Conservation (phyloP, 2,329 filamentous ascomycete species). For the Alternaria rosae region DNA sequence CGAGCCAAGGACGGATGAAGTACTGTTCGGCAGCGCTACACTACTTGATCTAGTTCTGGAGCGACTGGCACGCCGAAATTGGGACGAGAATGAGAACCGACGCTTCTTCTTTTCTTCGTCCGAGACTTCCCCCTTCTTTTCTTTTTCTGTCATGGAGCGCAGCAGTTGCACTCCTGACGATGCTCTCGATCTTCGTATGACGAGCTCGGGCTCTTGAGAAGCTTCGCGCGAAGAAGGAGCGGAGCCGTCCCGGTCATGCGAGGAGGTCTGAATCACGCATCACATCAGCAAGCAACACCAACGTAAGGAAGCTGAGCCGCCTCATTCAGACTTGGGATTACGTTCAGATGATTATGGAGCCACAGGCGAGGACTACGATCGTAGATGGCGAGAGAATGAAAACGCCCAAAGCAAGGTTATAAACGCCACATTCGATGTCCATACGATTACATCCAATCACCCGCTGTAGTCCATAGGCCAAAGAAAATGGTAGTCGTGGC, state of each 20-base stretch:
- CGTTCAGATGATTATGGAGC: constrained; percentile 40
- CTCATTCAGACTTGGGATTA: constrained; percentile 24
- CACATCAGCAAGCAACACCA: constrained; percentile 46
- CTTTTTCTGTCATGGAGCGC: constrained; percentile 17
- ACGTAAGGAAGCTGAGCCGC: constrained; percentile 1
- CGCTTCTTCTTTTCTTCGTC: constrained; percentile 38
- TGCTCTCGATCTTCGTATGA: constrained; percentile 23
- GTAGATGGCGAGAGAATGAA: constrained; percentile 28
- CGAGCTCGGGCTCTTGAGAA: constrained; percentile 41
- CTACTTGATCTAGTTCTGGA: constrained; percentile 43
- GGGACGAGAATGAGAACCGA: constrained; percentile 43
- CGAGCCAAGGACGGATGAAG: constrained; percentile 12
- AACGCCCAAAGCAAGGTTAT: constrained; percentile 27
- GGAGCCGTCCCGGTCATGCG: constrained; percentile 31
- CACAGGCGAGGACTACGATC: constrained; percentile 30
- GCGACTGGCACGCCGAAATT: constrained; percentile 44
- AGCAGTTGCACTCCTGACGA: constrained; percentile 15
- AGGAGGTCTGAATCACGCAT: constrained; percentile 44
- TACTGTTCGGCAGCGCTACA: constrained; percentile 32
- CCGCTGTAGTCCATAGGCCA: constrained; percentile 20
- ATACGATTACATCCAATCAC: constrained; percentile 18
- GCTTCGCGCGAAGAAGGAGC: constrained; percentile 39
- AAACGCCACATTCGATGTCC: constrained; percentile 24
- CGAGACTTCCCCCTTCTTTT: constrained; percentile 16
- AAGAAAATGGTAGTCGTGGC: constrained; percentile 14